phyloP scores from a whole-genome alignment of 2,329 filamentous ascomycete species.

The Penicillium sp. region DNA sequence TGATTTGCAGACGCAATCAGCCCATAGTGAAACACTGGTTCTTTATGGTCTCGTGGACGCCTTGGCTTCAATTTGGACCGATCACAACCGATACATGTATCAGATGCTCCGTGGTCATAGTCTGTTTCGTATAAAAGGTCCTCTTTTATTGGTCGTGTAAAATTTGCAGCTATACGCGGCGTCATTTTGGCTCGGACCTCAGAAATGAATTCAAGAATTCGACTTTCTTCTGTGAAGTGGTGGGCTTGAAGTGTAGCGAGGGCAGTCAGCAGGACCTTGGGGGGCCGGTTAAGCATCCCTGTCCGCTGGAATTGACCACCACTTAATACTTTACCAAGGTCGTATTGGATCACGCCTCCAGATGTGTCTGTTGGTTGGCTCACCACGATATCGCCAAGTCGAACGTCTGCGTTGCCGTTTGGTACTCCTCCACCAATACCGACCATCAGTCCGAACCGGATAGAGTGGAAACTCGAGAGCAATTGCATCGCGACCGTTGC shows the following conservation, averaged over 20 bases:
- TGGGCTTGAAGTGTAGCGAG: background rate
- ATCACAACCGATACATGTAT: too few relatives aligned
- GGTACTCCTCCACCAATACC: constrained; percentile 24
- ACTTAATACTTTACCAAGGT: constrained; percentile 11
- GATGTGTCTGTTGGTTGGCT: background rate
- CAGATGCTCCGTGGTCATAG: too few relatives aligned
- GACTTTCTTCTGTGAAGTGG: too few relatives aligned
- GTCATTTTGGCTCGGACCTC: too few relatives aligned
- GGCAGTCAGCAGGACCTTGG: background rate
- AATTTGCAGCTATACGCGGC: too few relatives aligned
- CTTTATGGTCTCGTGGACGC: too few relatives aligned
- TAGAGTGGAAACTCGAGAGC: constrained; percentile 20
- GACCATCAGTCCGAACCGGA: constrained; percentile 22
- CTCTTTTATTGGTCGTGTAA: too few relatives aligned
- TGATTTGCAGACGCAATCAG: too few relatives aligned
- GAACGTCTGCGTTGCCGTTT: constrained; percentile 11
- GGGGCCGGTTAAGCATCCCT: constrained; percentile 2
- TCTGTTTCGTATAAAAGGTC: too few relatives aligned
- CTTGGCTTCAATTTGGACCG: too few relatives aligned
- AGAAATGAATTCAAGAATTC: too few relatives aligned
- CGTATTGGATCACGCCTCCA: constrained; percentile 19
- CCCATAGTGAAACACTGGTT: too few relatives aligned
- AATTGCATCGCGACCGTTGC: constrained; percentile 17
- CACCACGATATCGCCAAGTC: constrained; percentile 25
- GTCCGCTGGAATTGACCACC: constrained; percentile 3